Base-by-base conservation (phyloP, 1,139 yeast species). In the Candida sanyaensis region DNA sequence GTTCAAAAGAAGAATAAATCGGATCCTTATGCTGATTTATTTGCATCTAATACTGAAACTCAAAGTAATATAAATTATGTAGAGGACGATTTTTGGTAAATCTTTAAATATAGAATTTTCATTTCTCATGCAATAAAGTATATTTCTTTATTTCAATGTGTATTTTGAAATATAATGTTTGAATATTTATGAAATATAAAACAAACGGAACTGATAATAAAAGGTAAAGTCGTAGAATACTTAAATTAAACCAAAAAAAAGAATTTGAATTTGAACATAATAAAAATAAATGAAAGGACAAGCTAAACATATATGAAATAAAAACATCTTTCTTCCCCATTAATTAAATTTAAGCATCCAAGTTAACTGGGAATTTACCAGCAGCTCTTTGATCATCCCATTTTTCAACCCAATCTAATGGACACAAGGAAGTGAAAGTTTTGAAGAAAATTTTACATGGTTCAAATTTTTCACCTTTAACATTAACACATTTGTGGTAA, bases 391-490 rank as follows among this genome's bases (percentile, higher is more conserved):
- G 97, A 63, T 86, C 97, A 68, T 93, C 95, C 98, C 98, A 93
- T 73, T 79, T 89, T 68, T 86, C 96, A 60, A 88, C 81, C 97
- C 97, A 91, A 63, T 86, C 86, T 48, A 83, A 78, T 53, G 99
- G 99, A 76, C 99, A 93, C 68, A 93, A 80, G 33, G 97, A 82
- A 61, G 87, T 82, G 80, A 81, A 93, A 51, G 97, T 89, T 75
- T 84, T 87, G 85, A 83, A 89, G 78, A 93, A 93, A 60, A 89
- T 91, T 75, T 91, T 82, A 76, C 99, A 93, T 66, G 98, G 98
- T 65, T 92, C 97, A 66, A 93, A 93, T 56, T 92, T 98, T 76
- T 93, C 98, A 67, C 99, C 99, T 79, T 92, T 92, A 60, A 92
- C 91, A 65, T 85, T 87, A 69, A 93, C 83, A 79, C 99, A 93